Base-by-base conservation (phyloP, 2,329 filamentous ascomycete genomes). In the Talaromyces sp. region DNA sequence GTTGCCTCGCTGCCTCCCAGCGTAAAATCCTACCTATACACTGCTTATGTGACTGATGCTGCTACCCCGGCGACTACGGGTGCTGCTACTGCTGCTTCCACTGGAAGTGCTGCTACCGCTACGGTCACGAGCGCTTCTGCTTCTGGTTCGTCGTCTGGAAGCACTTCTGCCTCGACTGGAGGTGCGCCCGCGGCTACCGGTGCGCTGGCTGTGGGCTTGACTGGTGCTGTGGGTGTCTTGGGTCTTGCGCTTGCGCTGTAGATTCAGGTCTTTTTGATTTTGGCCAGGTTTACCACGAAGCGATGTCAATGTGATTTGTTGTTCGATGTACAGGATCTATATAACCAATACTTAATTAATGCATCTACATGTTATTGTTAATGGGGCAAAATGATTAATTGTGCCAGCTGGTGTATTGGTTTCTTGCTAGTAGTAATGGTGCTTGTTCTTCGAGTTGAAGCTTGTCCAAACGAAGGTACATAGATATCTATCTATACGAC, bases 181-280 rank as follows among this genome's bases (percentile, higher is more conserved):
- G 62, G 56, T 56, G 63, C 66, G 50, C 61, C 68, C n/a, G 64
- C 62, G 27, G 51, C 65, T 21, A 66, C 67, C 10, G 64, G 65
- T 27, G 51, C 59, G 38, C 43, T 67, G 35, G 67, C 66, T 13
- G 58, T 54, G 19, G 55, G 65, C 10, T 27, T 71, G 58, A 60
- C 64, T 7, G 63, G 68, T 56, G 64, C 66, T 32, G 67, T 60
- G 32, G 65, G 63, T 54, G 59, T 69, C 21, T 54, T 70, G 58
- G 66, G 66, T 43, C 63, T 65, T 55, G 66, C 66, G 13, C 43
- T 69, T 64, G 64, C 67, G 24, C 62, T 70, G 63, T 70, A 62
- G 61, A 31, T 55, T 24, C 14, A 3, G 21, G 14, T 46, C n/a
- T 24, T 11, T 24, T 19, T 7, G 14, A n/a, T 7, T n/a, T 46